Evolutionary conservation across 108 stramenopile species (phyloP).

Genomic region (Cylindrotheca closterium): DNA sequence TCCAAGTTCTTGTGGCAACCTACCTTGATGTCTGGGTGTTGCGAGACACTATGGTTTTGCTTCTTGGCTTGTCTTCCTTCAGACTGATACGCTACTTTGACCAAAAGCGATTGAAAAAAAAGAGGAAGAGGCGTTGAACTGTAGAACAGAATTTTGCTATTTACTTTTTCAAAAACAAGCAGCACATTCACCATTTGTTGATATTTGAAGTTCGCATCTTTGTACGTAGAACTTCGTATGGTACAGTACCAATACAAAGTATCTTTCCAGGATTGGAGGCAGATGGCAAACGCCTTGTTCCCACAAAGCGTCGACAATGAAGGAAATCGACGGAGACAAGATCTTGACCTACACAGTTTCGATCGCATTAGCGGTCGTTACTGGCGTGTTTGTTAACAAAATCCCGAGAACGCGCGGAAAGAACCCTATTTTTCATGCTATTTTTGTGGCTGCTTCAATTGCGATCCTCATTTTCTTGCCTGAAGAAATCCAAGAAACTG

Average conservation of each 20-base stretch:
- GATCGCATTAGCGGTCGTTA: slow-evolving; percentile 9
- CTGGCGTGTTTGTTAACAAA: slow-evolving; percentile 15
- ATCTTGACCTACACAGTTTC: slow-evolving; percentile 29
- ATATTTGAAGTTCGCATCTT: too few relatives aligned
- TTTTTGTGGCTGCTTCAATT: slow-evolving; percentile 13
- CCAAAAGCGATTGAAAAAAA: slow-evolving; percentile 3
- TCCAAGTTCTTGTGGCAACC: slow-evolving; percentile 31
- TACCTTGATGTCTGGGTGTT: slow-evolving; percentile 4
- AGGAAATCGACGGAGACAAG: slow-evolving; percentile 28
- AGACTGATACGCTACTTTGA: slow-evolving; percentile 36
- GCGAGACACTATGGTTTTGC: slow-evolving; percentile 15
- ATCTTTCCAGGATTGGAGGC: too few relatives aligned
- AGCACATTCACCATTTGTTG: too few relatives aligned
- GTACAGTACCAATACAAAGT: too few relatives aligned
- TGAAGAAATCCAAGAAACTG: slow-evolving; percentile 38
- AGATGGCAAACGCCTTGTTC: neutral
- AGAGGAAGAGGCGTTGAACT: too few relatives aligned
- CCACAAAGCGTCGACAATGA: slow-evolving; percentile 19
- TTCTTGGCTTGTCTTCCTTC: slow-evolving; percentile 31
- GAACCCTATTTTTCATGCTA: slow-evolving; percentile 23
- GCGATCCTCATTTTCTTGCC: slow-evolving; percentile 31
- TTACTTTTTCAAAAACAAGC: too few relatives aligned
- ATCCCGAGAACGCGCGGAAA: slow-evolving; percentile 31
- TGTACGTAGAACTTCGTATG: too few relatives aligned
- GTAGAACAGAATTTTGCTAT: too few relatives aligned